A percentile compares a stretch with the other conserved stretches of the same genome.
Conservation (phyloP, 768 basidiomycete genomes). For the Podaxis sp. region DNA sequence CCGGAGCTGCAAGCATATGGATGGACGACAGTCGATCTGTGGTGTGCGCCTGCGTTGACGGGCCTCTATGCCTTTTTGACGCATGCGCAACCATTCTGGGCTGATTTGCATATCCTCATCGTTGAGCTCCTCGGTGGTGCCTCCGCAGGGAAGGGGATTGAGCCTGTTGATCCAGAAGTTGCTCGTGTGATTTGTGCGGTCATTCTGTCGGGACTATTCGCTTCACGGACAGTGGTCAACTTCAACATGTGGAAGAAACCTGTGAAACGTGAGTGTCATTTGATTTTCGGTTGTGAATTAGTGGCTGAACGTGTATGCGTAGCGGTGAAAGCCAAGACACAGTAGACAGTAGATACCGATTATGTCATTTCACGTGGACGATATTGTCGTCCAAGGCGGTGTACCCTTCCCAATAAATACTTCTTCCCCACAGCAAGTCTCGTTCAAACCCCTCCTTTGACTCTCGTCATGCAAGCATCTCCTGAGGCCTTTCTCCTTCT, state of each 20-base stretch:
- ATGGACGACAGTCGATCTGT: constrained; percentile 83
- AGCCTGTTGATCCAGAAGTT: constrained; percentile 56
- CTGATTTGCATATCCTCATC: constrained; percentile 50
- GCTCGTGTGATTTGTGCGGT: constrained; percentile 74
- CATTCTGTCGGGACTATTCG: constrained; percentile 60
- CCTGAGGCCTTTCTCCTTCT: constrained; percentile 58
- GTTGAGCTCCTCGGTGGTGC: constrained; percentile 42
- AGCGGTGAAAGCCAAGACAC: constrained; percentile 12
- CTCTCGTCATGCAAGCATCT: constrained; percentile 7
- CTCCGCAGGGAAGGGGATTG: constrained; percentile 29
- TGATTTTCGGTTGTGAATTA: neutral
- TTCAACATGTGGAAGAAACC: constrained; percentile 40
- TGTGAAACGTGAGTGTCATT: constrained; percentile 17
- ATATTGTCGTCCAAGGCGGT: neutral
- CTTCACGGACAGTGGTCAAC: constrained; percentile 62
- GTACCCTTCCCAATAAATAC: constrained; percentile 9
- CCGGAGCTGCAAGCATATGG: constrained; percentile 79
- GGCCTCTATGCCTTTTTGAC: constrained; percentile 80
- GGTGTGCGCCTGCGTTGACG: constrained; percentile 80
- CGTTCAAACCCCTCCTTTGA: neutral
- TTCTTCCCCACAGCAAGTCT: neutral
- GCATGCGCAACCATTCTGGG: constrained; percentile 86
- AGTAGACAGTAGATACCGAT: constrained; percentile 9
- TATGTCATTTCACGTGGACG: constrained; percentile 12
- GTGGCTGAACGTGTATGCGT: neutral